phyloP scores from a whole-genome alignment of 2,329 filamentous ascomycete genomes.

The Exophiala sp. region DNA sequence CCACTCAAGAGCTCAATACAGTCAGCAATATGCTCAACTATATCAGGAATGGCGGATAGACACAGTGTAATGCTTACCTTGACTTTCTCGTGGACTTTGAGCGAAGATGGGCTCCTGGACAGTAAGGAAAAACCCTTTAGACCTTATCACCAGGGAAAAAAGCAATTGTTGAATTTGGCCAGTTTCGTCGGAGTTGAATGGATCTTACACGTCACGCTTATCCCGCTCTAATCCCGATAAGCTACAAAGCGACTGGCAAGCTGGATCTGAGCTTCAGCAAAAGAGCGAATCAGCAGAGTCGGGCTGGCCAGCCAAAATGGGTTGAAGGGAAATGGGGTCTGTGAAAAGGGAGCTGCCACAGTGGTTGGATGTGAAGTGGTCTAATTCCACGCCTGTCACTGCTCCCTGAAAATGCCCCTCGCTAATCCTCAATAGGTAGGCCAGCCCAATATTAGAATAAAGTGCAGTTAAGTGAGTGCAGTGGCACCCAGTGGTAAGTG shows the following conservation, averaged over 20 bases:
- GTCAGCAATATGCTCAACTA: slow-evolving; percentile 9
- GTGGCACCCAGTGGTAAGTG: too few species aligned
- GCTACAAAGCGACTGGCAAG: neutral
- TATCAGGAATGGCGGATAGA: neutral
- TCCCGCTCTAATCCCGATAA: slow-evolving; percentile 1
- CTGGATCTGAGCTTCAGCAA: neutral
- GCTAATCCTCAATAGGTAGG: neutral
- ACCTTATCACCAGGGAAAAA: slow-evolving; percentile 17
- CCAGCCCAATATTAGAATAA: too few species aligned
- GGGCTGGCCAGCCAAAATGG: slow-evolving; percentile 5
- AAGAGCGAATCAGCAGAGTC: slow-evolving; percentile 7
- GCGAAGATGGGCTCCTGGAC: neutral
- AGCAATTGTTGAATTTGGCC: slow-evolving; percentile 18
- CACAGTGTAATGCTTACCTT: neutral
- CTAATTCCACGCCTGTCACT: neutral
- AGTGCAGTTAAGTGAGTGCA: too few species aligned
- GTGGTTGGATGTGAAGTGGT: neutral
- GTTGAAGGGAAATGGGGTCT: neutral
- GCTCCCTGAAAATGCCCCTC: neutral
- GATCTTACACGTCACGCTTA: slow-evolving; percentile 26
- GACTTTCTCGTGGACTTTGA: neutral
- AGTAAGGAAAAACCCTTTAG: neutral
- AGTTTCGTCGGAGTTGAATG: slow-evolving; percentile 6
- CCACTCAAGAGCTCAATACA: slow-evolving; percentile 7
- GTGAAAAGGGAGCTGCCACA: neutral